Percentiles rank a stretch among this genome's conserved stretches.
phyloP scores from a whole-genome alignment of 108 stramenopile genomes.

The Nannochloropsis salina region DNA sequence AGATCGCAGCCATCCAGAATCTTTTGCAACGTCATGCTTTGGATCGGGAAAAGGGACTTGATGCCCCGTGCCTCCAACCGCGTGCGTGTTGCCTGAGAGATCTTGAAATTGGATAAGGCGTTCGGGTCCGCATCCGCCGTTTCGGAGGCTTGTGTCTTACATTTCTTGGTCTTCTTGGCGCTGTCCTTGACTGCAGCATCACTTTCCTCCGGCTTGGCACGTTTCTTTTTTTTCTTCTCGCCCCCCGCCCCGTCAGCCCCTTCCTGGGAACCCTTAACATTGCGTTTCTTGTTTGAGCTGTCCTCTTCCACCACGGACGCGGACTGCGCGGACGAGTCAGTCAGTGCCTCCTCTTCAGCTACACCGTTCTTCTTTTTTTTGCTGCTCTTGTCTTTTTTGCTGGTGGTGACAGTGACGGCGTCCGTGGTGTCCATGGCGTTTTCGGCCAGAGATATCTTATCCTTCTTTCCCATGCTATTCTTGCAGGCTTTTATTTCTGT shows the following conservation, averaged over 20 bases:
- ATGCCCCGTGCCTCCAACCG: constrained; percentile 53
- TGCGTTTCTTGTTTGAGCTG: neutral
- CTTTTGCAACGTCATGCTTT: constrained; percentile 40
- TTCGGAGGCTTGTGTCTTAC: neutral
- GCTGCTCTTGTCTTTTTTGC: neutral
- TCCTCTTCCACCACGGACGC: neutral
- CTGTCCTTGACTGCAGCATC: neutral
- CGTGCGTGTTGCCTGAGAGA: constrained; percentile 43
- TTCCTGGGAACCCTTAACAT: neutral
- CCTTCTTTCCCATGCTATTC: neutral
- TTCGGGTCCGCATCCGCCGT: neutral
- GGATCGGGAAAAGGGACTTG: constrained; percentile 53
- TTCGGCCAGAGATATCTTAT: neutral
- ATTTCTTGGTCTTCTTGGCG: neutral
- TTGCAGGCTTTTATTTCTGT: neutral
- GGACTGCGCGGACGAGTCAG: neutral
- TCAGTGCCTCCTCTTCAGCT: neutral
- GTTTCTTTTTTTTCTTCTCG: constrained; percentile 34
- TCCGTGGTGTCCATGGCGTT: constrained; percentile 4
- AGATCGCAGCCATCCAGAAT: constrained; percentile 82
- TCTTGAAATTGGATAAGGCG: constrained; percentile 37
- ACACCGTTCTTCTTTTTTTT: neutral
- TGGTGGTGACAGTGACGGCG: neutral
- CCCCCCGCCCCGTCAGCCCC: neutral
- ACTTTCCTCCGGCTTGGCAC: constrained; percentile 28